Percentiles rank a stretch among this genome's conserved stretches.
Conservation (phyloP, 1,284 basidiomycete genomes). For the Blastosporella zonata region DNA sequence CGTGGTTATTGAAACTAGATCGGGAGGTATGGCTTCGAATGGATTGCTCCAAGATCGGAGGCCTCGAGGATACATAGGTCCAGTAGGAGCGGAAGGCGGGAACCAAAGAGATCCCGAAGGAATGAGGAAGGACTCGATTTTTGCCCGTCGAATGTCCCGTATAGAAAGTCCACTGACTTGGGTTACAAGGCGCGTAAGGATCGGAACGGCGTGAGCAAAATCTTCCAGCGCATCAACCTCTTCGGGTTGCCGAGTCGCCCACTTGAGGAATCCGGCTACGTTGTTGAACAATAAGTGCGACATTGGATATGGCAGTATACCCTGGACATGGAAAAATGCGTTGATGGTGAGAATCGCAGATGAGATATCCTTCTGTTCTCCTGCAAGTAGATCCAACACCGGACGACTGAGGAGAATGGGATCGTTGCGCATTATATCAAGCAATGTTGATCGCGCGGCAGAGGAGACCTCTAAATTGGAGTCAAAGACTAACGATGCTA, state of each 20-base stretch:
- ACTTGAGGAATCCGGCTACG: conserved; percentile 68
- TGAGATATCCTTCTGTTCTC: conserved; percentile 44
- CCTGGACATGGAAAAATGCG: conserved; percentile 52
- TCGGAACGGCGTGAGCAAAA: conserved; percentile 55
- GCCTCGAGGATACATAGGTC: conserved; percentile 58
- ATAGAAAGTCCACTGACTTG: conserved; percentile 73
- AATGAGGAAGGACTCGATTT: conserved; percentile 69
- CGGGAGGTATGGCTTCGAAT: conserved; percentile 45
- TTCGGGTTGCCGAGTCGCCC: conserved; percentile 45
- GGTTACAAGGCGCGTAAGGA: conserved; percentile 54
- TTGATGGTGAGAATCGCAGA: conserved; percentile 49
- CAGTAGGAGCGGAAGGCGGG: conserved; percentile 44
- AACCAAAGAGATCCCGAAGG: conserved; percentile 73
- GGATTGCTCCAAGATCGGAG: conserved; percentile 38
- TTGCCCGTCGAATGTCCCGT: conserved; percentile 71
- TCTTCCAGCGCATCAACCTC: conserved; percentile 42
- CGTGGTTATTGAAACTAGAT: conserved; percentile 56
- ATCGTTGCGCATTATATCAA: conserved; percentile 78
- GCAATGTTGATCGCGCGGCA: conserved; percentile 53
- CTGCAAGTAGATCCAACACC: conserved; percentile 57
- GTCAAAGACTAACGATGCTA: conserved; percentile 54
- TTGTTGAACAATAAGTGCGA: conserved; percentile 70
- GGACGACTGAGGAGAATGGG: conserved; percentile 63
- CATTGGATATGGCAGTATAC: conserved; percentile 59
- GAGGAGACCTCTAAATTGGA: conserved; percentile 51